Conservation (phyloP, 352 stramenopile genomes). For the Phytophthora boehmeriae region DNA sequence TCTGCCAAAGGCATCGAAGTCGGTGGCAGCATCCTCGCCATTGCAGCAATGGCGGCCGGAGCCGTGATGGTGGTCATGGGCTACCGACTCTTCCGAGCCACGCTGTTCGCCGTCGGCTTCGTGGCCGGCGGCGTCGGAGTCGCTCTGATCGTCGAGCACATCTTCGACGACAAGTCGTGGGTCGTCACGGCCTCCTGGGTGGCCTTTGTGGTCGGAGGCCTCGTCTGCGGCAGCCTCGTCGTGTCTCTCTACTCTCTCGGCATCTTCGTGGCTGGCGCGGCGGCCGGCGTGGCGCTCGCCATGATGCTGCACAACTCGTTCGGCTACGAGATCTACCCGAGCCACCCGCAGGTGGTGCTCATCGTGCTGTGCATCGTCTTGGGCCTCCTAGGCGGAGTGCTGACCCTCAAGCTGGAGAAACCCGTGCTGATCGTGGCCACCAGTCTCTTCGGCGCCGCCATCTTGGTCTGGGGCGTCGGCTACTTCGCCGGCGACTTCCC, state of each 20-base stretch:
- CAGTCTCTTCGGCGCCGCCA: slow-evolving; percentile 51
- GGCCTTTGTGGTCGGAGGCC: slow-evolving; percentile 54
- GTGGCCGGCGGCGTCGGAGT: slow-evolving; percentile 50
- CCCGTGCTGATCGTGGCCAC: slow-evolving; percentile 59
- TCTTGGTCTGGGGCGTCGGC: slow-evolving; percentile 62
- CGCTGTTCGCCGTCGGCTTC: slow-evolving; percentile 65
- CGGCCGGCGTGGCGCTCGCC: slow-evolving; percentile 55
- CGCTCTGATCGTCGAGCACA: slow-evolving; percentile 42
- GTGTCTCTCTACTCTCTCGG: slow-evolving; percentile 54
- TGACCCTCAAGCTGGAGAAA: slow-evolving; percentile 59
- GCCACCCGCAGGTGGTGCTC: slow-evolving; percentile 50
- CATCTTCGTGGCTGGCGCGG: slow-evolving; percentile 63
- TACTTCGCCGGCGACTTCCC: slow-evolving; percentile 72
- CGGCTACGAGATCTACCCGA: slow-evolving; percentile 61
- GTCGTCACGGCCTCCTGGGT: slow-evolving; percentile 64
- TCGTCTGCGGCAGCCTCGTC: slow-evolving; percentile 53
- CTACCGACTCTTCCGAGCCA: slow-evolving; percentile 65
- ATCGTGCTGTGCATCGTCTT: slow-evolving; percentile 52
- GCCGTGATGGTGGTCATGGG: slow-evolving; percentile 44
- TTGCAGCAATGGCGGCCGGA: slow-evolving; percentile 39
- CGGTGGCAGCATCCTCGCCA: slow-evolving; percentile 40
- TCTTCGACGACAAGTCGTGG: slow-evolving; percentile 55
- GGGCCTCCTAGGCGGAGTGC: slow-evolving; percentile 40
- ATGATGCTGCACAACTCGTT: slow-evolving; percentile 60
- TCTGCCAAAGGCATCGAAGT: slow-evolving; percentile 42